Base-by-base conservation (phyloP, 2,329 filamentous ascomycete species). In the Pseudocercospora fuligena region DNA sequence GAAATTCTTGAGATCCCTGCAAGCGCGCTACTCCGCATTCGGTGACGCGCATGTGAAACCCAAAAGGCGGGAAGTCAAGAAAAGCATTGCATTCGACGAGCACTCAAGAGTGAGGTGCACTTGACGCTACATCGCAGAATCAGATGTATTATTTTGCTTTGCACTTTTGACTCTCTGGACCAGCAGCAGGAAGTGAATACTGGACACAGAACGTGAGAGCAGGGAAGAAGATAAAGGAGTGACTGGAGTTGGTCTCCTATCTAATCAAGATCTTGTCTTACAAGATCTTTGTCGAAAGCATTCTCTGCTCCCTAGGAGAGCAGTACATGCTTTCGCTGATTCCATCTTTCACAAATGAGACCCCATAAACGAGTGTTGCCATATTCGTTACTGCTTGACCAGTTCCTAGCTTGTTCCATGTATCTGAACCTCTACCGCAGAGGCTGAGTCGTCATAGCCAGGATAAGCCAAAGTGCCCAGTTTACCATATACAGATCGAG, bases 241-340 rank as follows among this genome's bases (percentile, higher is more conserved):
- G 73, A 72, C 70, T 62, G 56, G 71, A 73, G 71, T 73, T 74
- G 73, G 70, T 65, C 73, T 64, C 73, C 72, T 74, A 72, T 70
- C 60, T 72, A 71, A n/a, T 33, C 21, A 40, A 27, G 31, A 53
- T 19, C 21, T 31, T 53, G 21, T 33, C 19, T 16, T 29, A 3
- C 25, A 25, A n/a, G 19, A 14, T 19, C 21, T 23, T 25, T n/a
- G 11, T 54, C 23, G 9, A 27, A 12, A 16, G 25, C 23, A 53
- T 23, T 14, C 33, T 36, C 33, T 14, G 2, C 33, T 36, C 33
- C 33, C 14, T 8, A 36, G 33, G 33, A 16, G 21, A 53, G 47
- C 49, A 53, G 3, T 54, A 16, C 25, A 27, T 54, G 51, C 27
- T 31, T n/a, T 23, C 23, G 46, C 4, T 19, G 6, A 1, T n/a